A percentile compares a stretch with the other conserved stretches of the same genome.
These are phyloP conservation scores for Wickerhamomyces sp. DNA, from an alignment of 1,139 yeast species.

Conservation along the genomic window DNA sequence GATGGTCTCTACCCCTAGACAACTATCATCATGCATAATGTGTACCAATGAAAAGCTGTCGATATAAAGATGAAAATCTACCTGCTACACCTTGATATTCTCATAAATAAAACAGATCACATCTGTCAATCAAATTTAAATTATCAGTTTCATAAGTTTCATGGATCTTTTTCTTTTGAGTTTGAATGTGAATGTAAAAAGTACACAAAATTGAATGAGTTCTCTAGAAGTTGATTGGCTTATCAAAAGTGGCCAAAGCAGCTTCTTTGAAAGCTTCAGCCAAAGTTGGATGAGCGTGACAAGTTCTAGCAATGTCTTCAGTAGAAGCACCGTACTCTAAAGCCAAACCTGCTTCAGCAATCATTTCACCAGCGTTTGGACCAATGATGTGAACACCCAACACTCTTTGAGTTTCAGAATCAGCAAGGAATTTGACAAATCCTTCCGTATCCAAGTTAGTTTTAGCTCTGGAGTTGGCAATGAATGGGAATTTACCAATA, in stretches of 20 bases:
- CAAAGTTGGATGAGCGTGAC: slow-evolving; percentile 98
- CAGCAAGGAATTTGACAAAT: slow-evolving; percentile 91
- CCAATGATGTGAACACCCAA: slow-evolving; percentile 97
- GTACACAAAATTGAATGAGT: not conserved
- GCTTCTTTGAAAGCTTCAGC: slow-evolving; percentile 99
- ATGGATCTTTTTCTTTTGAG: not conserved
- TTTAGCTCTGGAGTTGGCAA: slow-evolving; percentile 99
- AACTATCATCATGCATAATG: too few relatives aligned
- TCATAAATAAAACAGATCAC: not conserved
- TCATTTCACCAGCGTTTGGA: slow-evolving; percentile 99
- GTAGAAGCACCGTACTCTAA: slow-evolving; percentile 98
- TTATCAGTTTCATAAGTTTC: slow-evolving; percentile 1
- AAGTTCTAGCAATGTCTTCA: slow-evolving; percentile 94
- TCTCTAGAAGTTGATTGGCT: slow-evolving; percentile 73
- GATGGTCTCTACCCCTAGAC: too few relatives aligned
- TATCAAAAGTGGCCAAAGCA: slow-evolving; percentile 86
- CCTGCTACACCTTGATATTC: too few relatives aligned
- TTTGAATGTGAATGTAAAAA: not conserved
- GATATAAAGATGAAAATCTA: too few relatives aligned
- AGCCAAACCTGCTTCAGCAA: slow-evolving; percentile 97
- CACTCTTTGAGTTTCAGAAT: slow-evolving; percentile 94
- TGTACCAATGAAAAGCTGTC: too few relatives aligned
- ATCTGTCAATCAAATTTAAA: not conserved
- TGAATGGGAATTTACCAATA: slow-evolving; percentile 96
- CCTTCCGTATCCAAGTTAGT: slow-evolving; percentile 97